Conservation (phyloP, 495 filamentous ascomycete genomes). For the Filosporella fistucella region DNA sequence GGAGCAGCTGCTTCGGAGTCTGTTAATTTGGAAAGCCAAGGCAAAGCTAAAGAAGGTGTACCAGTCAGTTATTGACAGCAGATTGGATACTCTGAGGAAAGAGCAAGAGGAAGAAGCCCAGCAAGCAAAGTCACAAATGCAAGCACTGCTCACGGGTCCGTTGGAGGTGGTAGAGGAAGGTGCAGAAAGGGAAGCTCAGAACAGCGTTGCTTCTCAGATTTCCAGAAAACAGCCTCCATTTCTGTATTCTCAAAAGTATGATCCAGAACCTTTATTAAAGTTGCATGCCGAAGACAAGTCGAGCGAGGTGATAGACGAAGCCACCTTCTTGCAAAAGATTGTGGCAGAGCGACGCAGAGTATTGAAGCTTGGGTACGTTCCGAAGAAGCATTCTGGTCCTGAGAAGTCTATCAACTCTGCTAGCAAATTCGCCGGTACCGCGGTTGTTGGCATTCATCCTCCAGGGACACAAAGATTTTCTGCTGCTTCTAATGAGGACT, state of each 20-base stretch:
- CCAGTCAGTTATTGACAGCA: constrained; percentile 69
- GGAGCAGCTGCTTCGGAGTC: constrained; percentile 83
- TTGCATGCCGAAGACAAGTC: constrained; percentile 64
- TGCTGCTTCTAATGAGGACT: constrained; percentile 72
- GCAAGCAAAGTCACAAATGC: constrained; percentile 52
- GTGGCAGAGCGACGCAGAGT: constrained; percentile 58
- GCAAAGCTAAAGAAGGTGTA: constrained; percentile 80
- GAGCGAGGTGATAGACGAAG: constrained; percentile 58
- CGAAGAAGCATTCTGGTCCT: constrained; percentile 44
- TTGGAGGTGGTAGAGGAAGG: constrained; percentile 28
- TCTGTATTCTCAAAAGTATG: constrained; percentile 39
- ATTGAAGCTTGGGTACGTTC: constrained; percentile 65
- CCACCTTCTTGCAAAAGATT: constrained; percentile 54
- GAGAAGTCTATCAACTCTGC: constrained; percentile 21
- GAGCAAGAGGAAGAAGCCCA: constrained; percentile 70
- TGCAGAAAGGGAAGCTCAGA: constrained; percentile 17
- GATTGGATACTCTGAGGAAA: constrained; percentile 60
- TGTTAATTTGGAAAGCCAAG: constrained; percentile 87
- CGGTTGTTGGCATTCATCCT: constrained; percentile 40
- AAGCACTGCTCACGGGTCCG: constrained; percentile 33
- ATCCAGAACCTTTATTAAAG: constrained; percentile 70
- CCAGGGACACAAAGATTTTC: constrained; percentile 69
- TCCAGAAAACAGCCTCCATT: constrained; percentile 23
- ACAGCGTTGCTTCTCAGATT: constrained; percentile 14
- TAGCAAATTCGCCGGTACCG: constrained; percentile 2